Base-by-base conservation (phyloP, 75 land plant genomes). In the Sequoia sempervirens region DNA sequence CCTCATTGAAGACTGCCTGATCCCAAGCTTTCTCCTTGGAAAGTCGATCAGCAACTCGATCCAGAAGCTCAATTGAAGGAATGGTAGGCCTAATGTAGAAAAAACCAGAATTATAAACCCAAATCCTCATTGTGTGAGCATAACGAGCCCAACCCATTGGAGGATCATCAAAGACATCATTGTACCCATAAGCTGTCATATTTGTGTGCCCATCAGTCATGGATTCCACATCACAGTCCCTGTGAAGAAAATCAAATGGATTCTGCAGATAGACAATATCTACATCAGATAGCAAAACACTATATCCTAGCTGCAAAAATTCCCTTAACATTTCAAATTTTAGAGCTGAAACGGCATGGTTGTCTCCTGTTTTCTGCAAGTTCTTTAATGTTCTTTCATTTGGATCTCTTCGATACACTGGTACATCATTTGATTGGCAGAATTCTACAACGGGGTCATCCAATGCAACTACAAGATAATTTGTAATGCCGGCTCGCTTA, bases 101-200 rank as follows among this genome's bases (percentile, higher is more conserved):
- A 75, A 97, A 94, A 20, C 99, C 99, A 47, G 99, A 97, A 81
- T 97, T 97, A 82, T 85, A 97, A 32, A 97, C 99, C 99, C 99
- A 97, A 54, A 97, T 96, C 79, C 99, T 87, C 99, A 97, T 96
- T 37, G 99, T 97, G 82, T 97, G 99, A 38, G 99, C 98, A 83
- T 92, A 97, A 53, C 98, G 88, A 17, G 99, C 87, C 99, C 99
- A 97, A 50, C 99, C 99, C 99, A 97, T 97, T 17, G 87, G 43
- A 68, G 96, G 93, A 70, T 97, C 99, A 85, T 97, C 98, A 82
- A 86, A 91, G 18, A 97, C 99, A 90, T 97, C 96, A 86, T 97
- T 87, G 45, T 85, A 97, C 18, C 98, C 99, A 84, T 97, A 97
- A 41, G 99, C 99, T 23, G 99, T 97, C 61, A 54, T 53, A 76